Base-by-base conservation (phyloP, 2,329 filamentous ascomycete species). In the Fusarium compactum region DNA sequence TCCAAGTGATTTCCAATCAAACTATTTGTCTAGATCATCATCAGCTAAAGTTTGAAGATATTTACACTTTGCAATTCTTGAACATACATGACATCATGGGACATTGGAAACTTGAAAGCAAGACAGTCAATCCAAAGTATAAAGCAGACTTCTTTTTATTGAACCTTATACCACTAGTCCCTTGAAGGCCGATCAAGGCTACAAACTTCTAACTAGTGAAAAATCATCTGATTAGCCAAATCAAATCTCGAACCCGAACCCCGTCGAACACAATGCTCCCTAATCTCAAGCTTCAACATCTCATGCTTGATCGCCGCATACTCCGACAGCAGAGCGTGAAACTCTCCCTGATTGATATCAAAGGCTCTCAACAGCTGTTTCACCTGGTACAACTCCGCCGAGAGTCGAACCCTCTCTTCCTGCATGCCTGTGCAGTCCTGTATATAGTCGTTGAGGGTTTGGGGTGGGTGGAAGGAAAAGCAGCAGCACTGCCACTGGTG, bases 141-240 rank as follows among this genome's bases (percentile, higher is more conserved):
- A 18, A 4, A 10, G 16, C 16, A 34, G 16, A 34, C 8, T 5
- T 10, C 5, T 18, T 11, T 5, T 18, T 38, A 38, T 38, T 3
- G 9, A 18, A n/a, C 16, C 32, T 4, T 10, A 6, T 11, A 0
- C 1, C 16, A 38, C 2, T 38, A 0, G 11, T 1, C 8, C 32
- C 9, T 3, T 3, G 5, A 8, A 11, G 2, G 2, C 32, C 8
- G 16, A 38, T 38, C 34, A 7, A n/a, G 34, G 1, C 7, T 12
- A n/a, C 1, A n/a, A 2, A 38, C 10, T n/a, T 38, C 10, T 38
- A 38, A 7, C 34, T 38, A 38, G 6, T 38, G 34, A 38, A 38
- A 38, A 0, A 38, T 6, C 3, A 38, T 38, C 34, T n/a, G 34
- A 38, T 0, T 7, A 12, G 34, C 34, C 34, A 3, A 10, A 5